Base-by-base conservation (phyloP, 805 yeast genomes). In the Candida morakotiae region DNA sequence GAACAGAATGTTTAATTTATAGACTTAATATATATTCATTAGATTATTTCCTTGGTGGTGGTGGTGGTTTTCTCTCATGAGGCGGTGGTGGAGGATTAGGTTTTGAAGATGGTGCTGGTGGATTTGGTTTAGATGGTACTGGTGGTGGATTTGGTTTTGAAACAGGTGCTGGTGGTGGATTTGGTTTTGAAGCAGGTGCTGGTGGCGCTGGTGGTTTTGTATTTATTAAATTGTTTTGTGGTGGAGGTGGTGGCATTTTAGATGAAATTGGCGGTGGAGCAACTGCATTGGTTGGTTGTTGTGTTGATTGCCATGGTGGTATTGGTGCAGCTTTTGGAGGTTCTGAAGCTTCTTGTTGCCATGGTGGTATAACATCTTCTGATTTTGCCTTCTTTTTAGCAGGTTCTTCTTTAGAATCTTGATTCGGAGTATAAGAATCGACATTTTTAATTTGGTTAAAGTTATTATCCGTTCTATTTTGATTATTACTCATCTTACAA, bases 401-500 rank as follows among this genome's bases (percentile, higher is more conserved):
- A 7, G 34, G 35, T 18, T 38, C 40, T 24, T 31, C 33, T 5
- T 16, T 4, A 15, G 14, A 22, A 28, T 10, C 25, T 22, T 11
- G 21, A 13, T n/a, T 22, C 13, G 32, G 31, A 14, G 13, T 31
- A 31, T 31, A 20, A 32, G n/a, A 19, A 23, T 15, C 28, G 5
- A 9, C 3, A n/a, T 21, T 22, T 5, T 31, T 14, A 11, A 5
- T 5, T 24, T 24, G 26, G n/a, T 26, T 26, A 26, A 21, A 21
- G 23, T 35, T 37, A 22, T 36, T 21, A 28, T 70, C 75, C 42
- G 69, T 48, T n/a, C n/a, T n/a, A n/a, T n/a, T n/a, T n/a, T n/a
- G n/a, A n/a, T n/a, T n/a, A n/a, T n/a, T n/a, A 26, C 60, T 58
- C 25, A 62, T 62, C 40, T 72, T 76, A 71, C 98, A 93, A 60